phyloP scores from a whole-genome alignment of 768 basidiomycete species.

The Pilatotrama ljubarskyi region DNA sequence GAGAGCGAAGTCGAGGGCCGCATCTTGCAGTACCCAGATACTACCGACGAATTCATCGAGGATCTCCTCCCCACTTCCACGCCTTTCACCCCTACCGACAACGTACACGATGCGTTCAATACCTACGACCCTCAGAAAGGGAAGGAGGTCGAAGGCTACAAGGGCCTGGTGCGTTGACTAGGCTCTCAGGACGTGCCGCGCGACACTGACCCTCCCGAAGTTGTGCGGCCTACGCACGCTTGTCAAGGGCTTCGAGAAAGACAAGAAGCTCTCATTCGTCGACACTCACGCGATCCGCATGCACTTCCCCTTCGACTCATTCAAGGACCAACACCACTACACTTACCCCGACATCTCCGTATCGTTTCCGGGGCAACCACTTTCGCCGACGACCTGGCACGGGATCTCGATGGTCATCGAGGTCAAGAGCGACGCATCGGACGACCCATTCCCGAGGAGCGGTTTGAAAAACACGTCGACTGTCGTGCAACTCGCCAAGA shows the following conservation, averaged over 20 bases:
- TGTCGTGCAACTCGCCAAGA: background rate
- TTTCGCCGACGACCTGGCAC: background rate
- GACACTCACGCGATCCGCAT: background rate
- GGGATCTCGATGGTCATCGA: background rate
- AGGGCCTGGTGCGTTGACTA: background rate
- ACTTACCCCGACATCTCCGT: background rate
- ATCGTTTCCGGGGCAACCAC: too few relatives aligned
- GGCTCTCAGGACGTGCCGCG: too few relatives aligned
- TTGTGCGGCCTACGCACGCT: background rate
- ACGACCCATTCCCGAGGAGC: background rate
- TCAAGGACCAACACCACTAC: background rate
- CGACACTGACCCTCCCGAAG: background rate
- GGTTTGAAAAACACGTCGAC: background rate
- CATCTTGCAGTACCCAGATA: too few relatives aligned
- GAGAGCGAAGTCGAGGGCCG: too few relatives aligned
- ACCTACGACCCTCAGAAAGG: background rate
- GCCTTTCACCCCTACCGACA: background rate
- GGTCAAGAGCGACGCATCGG: background rate
- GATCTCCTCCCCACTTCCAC: background rate
- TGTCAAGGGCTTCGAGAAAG: background rate
- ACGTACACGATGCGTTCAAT: background rate
- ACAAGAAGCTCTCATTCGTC: background rate
- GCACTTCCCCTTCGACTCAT: background rate
- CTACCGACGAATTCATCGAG: background rate
- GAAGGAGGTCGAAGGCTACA: background rate